These are phyloP conservation scores for Podospora didyma DNA, from an alignment of 495 filamentous ascomycete genomes.

Conservation along the genomic window DNA sequence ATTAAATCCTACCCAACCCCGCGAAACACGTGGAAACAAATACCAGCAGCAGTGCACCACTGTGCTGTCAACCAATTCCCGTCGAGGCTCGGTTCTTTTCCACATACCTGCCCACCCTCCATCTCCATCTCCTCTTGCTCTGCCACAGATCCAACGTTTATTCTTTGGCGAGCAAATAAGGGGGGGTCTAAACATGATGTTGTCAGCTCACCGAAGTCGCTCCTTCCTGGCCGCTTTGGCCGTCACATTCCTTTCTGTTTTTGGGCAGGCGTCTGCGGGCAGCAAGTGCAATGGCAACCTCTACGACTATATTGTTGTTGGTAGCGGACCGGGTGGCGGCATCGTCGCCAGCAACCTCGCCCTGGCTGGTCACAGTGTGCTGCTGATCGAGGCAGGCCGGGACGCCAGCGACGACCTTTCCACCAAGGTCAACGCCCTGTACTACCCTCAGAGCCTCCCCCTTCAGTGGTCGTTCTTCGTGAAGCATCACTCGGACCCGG, in stretches of 20 bases:
- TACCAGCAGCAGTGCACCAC: no score
- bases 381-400: conserved; percentile 59
- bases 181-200: conserved; percentile 1
- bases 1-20: background rate
- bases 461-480: conserved; percentile 41
- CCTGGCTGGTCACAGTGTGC: conserved; percentile 51
- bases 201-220: conserved; percentile 1
- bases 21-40: background rate
- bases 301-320: conserved; percentile 64
- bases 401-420: conserved; percentile 44
- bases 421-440: conserved; percentile 22
- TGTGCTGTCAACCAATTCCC: background rate
- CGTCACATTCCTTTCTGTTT: conserved; percentile 7
- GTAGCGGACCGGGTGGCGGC: conserved; percentile 62
- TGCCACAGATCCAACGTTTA: background rate
- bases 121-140: background rate
- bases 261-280: background rate
- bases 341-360: conserved; percentile 58
- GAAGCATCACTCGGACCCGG: conserved; percentile 33
- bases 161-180: no score
- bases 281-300: background rate
- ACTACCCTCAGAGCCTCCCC: conserved; percentile 27
- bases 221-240: conserved; percentile 9
- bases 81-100: conserved; percentile 5
- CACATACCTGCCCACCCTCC: background rate